Evolutionary conservation across 1,284 basidiomycete genomes (phyloP).

Genomic region (Bondarzewia mesenterica): DNA sequence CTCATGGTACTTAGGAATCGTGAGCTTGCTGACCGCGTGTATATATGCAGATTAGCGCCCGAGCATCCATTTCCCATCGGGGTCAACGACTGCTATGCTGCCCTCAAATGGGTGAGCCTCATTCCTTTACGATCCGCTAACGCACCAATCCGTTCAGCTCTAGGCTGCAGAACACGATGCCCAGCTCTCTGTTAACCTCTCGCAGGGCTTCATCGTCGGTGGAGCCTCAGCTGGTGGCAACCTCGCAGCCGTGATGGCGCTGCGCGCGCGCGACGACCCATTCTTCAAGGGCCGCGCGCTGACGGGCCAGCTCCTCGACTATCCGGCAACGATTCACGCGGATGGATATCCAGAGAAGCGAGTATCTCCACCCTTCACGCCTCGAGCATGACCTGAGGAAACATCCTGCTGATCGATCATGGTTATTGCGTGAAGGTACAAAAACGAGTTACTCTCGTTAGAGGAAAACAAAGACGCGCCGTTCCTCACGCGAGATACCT

Average conservation of each 20-base stretch:
- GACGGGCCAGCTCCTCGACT: slow-evolving; percentile 13
- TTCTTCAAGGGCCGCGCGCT: slow-evolving; percentile 10
- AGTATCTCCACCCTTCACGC: not conserved
- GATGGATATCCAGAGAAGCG: slow-evolving; percentile 5
- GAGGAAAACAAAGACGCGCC: not conserved
- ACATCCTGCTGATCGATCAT: not conserved
- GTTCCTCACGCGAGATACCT: not conserved
- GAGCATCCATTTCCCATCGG: slow-evolving; percentile 30
- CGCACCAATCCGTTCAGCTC: not conserved
- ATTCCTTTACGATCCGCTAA: not conserved
- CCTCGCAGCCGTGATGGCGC: slow-evolving; percentile 11
- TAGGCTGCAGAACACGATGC: slow-evolving; percentile 10
- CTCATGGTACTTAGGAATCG: too few species aligned
- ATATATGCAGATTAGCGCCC: slow-evolving; percentile 29
- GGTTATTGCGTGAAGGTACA: not conserved
- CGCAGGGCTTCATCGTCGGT: slow-evolving; percentile 14
- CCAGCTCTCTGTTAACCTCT: slow-evolving; percentile 6
- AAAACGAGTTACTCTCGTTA: not conserved
- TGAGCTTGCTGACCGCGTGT: too few species aligned
- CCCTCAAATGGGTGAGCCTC: slow-evolving; percentile 23
- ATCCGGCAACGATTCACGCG: slow-evolving; percentile 10
- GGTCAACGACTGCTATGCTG: slow-evolving; percentile 27
- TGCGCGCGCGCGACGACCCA: slow-evolving; percentile 13
- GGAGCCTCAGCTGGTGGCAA: slow-evolving; percentile 17
- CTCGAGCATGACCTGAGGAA: not conserved